Conservation (phyloP, 768 basidiomycete genomes). For the Tylopilus balloui region DNA sequence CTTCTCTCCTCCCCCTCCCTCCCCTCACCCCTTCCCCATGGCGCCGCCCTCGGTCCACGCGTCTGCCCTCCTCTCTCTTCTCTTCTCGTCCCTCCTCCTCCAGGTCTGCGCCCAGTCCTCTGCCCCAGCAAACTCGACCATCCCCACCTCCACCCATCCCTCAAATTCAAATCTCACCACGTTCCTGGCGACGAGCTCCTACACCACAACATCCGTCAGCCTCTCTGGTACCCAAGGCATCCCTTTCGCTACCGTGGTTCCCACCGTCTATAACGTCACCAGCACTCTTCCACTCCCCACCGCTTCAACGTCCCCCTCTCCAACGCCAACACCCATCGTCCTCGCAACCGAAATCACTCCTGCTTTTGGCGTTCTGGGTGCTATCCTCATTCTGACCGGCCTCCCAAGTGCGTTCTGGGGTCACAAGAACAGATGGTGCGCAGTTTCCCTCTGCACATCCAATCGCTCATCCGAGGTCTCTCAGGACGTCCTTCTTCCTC, state of each 20-base stretch:
- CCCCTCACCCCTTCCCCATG: not conserved
- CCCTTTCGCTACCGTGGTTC: slow-evolving; percentile 49
- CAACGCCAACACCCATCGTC: slow-evolving; percentile 33
- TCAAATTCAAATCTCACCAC: slow-evolving; percentile 49
- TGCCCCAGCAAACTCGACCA: slow-evolving; percentile 12
- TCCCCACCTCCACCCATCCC: slow-evolving; percentile 2
- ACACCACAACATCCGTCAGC: slow-evolving; percentile 45
- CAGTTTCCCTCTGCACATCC: slow-evolving; percentile 6
- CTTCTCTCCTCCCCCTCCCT: not conserved
- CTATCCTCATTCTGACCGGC: slow-evolving; percentile 83
- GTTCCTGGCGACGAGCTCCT: slow-evolving; percentile 51
- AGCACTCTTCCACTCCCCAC: slow-evolving; percentile 47
- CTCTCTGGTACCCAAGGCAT: slow-evolving; percentile 46
- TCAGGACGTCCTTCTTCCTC: slow-evolving; percentile 90
- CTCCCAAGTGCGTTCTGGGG: slow-evolving; percentile 88
- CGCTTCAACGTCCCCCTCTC: slow-evolving; percentile 44
- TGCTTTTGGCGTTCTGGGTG: slow-evolving; percentile 86
- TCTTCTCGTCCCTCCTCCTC: slow-evolving; percentile 28
- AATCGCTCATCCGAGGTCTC: slow-evolving; percentile 13
- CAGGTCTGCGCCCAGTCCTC: slow-evolving; percentile 38
- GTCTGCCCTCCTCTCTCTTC: slow-evolving; percentile 17
- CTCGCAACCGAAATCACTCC: slow-evolving; percentile 73
- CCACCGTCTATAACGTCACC: slow-evolving; percentile 62
- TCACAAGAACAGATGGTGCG: slow-evolving; percentile 92
- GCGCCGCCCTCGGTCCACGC: slow-evolving; percentile 8